A percentile compares a stretch with the other conserved stretches of the same genome.
Evolutionary conservation across 2,329 filamentous ascomycete species (phyloP).

Genomic region (Emydomyces testavorans): DNA sequence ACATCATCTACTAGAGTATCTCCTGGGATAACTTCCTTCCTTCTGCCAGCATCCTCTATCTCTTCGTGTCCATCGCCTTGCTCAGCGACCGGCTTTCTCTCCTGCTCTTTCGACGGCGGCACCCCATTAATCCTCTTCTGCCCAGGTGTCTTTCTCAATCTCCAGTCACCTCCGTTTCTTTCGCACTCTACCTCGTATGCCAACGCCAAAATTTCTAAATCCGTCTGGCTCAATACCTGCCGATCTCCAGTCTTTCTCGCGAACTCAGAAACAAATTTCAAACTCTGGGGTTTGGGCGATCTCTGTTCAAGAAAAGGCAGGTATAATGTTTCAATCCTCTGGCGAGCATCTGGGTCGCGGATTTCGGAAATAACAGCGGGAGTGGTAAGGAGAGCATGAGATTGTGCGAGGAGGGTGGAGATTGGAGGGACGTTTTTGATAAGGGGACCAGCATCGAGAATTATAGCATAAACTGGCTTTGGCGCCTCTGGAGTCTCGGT

Average conservation of each 20-base stretch:
- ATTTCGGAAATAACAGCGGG: conserved; percentile 82
- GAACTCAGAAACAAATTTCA: conserved; percentile 73
- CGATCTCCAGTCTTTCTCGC: conserved; percentile 81
- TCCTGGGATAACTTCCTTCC: conserved; percentile 6
- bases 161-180: conserved; percentile 78
- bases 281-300: conserved; percentile 60
- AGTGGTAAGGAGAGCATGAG: conserved; percentile 68
- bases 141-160: conserved; percentile 63
- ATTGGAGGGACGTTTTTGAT: conserved; percentile 85
- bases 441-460: conserved; percentile 83
- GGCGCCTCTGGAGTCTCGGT: conserved; percentile 18
- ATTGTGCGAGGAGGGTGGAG: conserved; percentile 66
- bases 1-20: conserved; percentile 23
- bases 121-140: conserved; percentile 68
- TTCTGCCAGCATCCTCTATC: conserved; percentile 16
- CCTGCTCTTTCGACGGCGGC: conserved; percentile 37
- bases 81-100: conserved; percentile 15
- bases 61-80: conserved; percentile 22
- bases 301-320: conserved; percentile 73
- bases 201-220: conserved; percentile 79
- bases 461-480: conserved; percentile 69
- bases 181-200: conserved; percentile 93
- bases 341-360: conserved; percentile 66
- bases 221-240: conserved; percentile 73
- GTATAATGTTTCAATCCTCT: conserved; percentile 71